These are phyloP conservation scores for Pichia cabralensis DNA, from an alignment of 805 yeast species.

Conservation along the genomic window DNA sequence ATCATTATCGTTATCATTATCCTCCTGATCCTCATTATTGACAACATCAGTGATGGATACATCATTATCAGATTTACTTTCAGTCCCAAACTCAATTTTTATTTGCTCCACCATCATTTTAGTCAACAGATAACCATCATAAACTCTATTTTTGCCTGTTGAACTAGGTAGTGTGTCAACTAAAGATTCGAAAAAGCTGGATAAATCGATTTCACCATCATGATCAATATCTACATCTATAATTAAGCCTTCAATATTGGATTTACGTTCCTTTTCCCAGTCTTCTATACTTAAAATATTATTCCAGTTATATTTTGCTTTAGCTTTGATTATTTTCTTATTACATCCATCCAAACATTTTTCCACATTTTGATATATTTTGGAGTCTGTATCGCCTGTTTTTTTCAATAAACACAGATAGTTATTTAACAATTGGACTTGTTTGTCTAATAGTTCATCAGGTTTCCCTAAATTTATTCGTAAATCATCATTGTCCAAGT, in stretches of 20 bases:
- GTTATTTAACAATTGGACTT: constrained; percentile 13
- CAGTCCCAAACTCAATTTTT: constrained; percentile 26
- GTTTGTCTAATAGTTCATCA: constrained; percentile 24
- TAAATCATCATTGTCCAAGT: constrained; percentile 18
- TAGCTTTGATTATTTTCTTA: not conserved
- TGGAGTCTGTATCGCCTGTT: constrained; percentile 11
- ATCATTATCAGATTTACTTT: constrained; percentile 1
- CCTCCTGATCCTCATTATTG: too few species aligned
- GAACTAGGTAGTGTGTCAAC: constrained; percentile 27
- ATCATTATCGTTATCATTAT: constrained; percentile 6
- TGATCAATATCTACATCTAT: constrained; percentile 10
- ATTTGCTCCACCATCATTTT: constrained; percentile 40
- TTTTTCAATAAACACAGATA: constrained; percentile 15
- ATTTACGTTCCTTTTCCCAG: constrained; percentile 14
- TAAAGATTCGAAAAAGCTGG: constrained; percentile 14
- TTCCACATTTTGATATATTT: constrained; percentile 6
- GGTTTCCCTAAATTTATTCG: constrained; percentile 16
- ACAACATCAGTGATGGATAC: too few species aligned
- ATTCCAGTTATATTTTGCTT: constrained; percentile 4
- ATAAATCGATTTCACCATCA: constrained; percentile 13
- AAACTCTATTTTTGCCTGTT: constrained; percentile 32
- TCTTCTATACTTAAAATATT: constrained; percentile 10
- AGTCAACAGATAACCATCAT: constrained; percentile 44
- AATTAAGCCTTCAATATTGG: not conserved
- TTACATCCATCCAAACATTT: constrained; percentile 4